Percentiles rank a stretch among this genome's conserved stretches.
These are phyloP conservation scores for Vachellia pachyceras DNA, from an alignment of 306 rosid species.

Conservation along the genomic window DNA sequence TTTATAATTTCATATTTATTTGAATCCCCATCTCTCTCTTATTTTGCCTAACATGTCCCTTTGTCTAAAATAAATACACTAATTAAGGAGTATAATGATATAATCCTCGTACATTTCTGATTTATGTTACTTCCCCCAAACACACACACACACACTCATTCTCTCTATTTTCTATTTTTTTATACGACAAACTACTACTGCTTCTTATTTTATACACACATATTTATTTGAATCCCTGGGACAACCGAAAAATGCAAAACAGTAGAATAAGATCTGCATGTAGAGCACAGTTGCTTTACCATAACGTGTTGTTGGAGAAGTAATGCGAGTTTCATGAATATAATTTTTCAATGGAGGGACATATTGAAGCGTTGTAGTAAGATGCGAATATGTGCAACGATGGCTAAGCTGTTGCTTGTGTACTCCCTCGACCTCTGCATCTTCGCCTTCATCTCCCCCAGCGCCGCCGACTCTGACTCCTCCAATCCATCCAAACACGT, in stretches of 20 bases:
- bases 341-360: constrained; percentile 30
- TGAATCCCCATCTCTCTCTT: too few relatives aligned
- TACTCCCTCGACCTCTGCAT: constrained; percentile 59
- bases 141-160: too few relatives aligned
- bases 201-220: too few relatives aligned
- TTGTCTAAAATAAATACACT: too few relatives aligned
- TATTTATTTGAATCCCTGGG: background rate
- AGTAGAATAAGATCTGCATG: background rate
- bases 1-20: too few relatives aligned
- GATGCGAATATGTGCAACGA: constrained; percentile 41
- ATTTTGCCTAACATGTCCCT: too few relatives aligned
- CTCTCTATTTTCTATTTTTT: too few relatives aligned
- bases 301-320: background rate
- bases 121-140: too few relatives aligned
- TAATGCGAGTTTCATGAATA: background rate
- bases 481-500: constrained; percentile 78
- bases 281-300: background rate
- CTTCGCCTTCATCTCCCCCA: constrained; percentile 37
- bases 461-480: constrained; percentile 56
- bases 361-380: constrained; percentile 18
- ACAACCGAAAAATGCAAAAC: too few relatives aligned
- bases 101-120: too few relatives aligned
- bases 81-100: too few relatives aligned
- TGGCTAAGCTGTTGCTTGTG: constrained; percentile 60
- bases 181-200: too few relatives aligned